A percentile compares a stretch with the other conserved stretches of the same genome.
Evolutionary conservation across 2,329 filamentous ascomycete genomes (phyloP).

Genomic region (Trichoderma simmonsii): DNA sequence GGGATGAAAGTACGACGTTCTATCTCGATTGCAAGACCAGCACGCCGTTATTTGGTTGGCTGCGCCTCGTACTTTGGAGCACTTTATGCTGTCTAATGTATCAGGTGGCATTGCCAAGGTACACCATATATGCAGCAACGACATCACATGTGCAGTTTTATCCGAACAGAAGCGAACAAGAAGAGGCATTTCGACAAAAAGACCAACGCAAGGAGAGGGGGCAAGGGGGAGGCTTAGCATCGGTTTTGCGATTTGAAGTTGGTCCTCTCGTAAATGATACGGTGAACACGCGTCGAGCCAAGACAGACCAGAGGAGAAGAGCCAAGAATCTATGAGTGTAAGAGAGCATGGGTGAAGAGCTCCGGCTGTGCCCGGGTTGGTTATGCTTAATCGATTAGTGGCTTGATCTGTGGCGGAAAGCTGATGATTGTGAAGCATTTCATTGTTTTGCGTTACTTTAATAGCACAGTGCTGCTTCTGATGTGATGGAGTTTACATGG

Average conservation of each 20-base stretch:
- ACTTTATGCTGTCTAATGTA: neutral
- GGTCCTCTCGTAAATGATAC: neutral
- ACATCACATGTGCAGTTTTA: neutral
- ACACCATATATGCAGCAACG: conserved; percentile 1
- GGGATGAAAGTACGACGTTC: neutral
- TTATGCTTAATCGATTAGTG: conserved; percentile 18
- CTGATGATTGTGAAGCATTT: neutral
- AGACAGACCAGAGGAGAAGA: neutral
- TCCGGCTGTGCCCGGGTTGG: neutral
- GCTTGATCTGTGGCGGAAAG: neutral
- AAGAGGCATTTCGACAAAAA: neutral
- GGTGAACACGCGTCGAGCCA: conserved; percentile 14
- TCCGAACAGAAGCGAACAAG: neutral
- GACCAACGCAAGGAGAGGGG: neutral
- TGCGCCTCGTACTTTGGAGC: neutral
- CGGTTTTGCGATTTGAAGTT: neutral
- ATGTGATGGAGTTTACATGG: neutral
- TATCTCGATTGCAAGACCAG: neutral
- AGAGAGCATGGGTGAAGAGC: neutral
- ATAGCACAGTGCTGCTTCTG: neutral
- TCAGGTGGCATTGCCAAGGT: conserved; percentile 4
- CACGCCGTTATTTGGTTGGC: neutral
- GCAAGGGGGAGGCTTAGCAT: neutral
- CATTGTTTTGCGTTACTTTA: neutral
- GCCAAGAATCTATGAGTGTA: neutral